Base-by-base conservation (phyloP, 345 rosid genomes). In the Linum usitatissimum region DNA sequence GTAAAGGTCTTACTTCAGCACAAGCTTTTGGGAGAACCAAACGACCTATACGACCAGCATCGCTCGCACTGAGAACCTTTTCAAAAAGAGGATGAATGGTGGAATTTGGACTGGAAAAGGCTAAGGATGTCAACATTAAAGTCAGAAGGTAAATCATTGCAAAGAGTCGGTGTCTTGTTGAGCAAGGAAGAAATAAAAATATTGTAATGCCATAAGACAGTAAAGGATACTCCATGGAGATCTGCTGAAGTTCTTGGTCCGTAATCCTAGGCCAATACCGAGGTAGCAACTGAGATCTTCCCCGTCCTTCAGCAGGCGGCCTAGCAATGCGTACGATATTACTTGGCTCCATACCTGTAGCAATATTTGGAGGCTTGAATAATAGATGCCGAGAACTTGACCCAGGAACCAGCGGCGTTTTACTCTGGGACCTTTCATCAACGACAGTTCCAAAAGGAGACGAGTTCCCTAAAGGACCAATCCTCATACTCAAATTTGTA, bases 11-110 rank as follows among this genome's bases (percentile, higher is more conserved):
- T 81, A 88, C 98, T 78, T 91, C 98, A 9, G 98, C 98, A 72
- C 98, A 91, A 13, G 96, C 96, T 85, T 91, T 91, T 28, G 96
- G 96, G 30, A 91, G 92, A 79, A 91, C 98, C 65, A 91, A 71
- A 39, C 96, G 92, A 68, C 96, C 98, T 76, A 91, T 91, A 70
- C 95, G 84, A 59, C 98, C 98, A 53, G 96, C 96, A 85, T 91
- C 96, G 77, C 98, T 91, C 57, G 96, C 95, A 75, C 96, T 86
- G 18, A 91, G 87, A 75, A 82, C 80, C 83, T 91, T 91, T 87
- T 91, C 98, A 77, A 91, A 91, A 21, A 91, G 85, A 56, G 98
- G 98, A 61, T 79, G 83, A 60, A 91, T 81, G 48, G 76, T 82
- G 63, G 90, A 81, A 71, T 88, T 88, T 68, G 86, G 79, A 71